Evolutionary conservation across 768 basidiomycete genomes (phyloP).

Genomic region (Termitomyces sp.): DNA sequence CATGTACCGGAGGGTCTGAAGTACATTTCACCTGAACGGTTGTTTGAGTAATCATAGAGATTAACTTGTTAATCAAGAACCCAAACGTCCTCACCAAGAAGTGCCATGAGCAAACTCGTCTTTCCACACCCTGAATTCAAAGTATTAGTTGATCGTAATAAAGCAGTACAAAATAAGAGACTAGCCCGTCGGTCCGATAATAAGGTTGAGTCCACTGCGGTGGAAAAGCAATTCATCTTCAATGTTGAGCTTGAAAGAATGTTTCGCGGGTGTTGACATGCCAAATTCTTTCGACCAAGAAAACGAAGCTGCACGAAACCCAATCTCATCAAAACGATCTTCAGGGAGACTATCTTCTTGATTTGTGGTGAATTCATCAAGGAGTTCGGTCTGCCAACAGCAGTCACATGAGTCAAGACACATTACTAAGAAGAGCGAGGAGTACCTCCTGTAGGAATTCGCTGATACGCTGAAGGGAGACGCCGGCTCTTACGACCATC

Average conservation of each 20-base stretch:
- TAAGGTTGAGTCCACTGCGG: constrained; percentile 44
- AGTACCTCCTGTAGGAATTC: constrained; percentile 33
- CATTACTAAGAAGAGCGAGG: neutral
- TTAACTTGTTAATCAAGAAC: no score
- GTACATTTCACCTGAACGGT: constrained; percentile 53
- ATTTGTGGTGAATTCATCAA: neutral
- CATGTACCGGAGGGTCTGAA: constrained; percentile 37
- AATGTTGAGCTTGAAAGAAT: constrained; percentile 44
- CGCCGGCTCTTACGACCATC: constrained; percentile 35
- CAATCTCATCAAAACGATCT: constrained; percentile 27
- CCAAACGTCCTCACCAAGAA: constrained; percentile 29
- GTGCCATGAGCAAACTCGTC: constrained; percentile 60
- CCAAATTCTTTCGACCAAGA: constrained; percentile 41
- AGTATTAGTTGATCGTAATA: neutral
- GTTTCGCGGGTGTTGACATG: constrained; percentile 29
- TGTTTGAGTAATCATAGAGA: no score
- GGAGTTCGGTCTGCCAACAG: neutral
- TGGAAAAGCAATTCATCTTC: constrained; percentile 50
- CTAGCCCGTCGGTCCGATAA: constrained; percentile 52
- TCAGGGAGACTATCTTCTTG: neutral
- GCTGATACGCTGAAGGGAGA: constrained; percentile 52
- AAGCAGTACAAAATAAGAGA: neutral
- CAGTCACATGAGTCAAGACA: no score
- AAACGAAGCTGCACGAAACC: constrained; percentile 48
- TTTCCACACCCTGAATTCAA: constrained; percentile 33